Evolutionary conservation across 345 rosid genomes (phyloP).

Genomic region (Xanthoceras sorbifolium): DNA sequence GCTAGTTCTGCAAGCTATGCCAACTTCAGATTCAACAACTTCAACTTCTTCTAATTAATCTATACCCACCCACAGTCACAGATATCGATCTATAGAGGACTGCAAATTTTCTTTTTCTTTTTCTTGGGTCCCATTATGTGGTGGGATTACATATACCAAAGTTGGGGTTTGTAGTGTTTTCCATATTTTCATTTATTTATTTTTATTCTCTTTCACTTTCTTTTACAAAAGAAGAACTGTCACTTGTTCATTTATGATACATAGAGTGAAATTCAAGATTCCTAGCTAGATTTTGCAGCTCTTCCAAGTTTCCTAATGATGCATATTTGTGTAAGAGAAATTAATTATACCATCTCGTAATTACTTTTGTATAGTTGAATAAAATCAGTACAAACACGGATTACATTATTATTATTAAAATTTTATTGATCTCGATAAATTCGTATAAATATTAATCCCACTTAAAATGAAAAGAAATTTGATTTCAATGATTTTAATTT

Average conservation of each 20-base stretch:
- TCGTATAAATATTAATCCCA: too few relatives aligned
- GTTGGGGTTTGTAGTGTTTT: slow-evolving; percentile 3
- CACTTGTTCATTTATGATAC: slow-evolving; percentile 23
- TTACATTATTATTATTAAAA: too few relatives aligned
- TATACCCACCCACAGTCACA: not conserved
- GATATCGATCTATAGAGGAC: too few relatives aligned
- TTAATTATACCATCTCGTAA: too few relatives aligned
- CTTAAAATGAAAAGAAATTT: too few relatives aligned
- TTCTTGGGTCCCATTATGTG: not conserved
- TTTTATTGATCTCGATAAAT: too few relatives aligned
- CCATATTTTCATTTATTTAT: not conserved
- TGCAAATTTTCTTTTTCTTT: not conserved
- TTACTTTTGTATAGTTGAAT: too few relatives aligned
- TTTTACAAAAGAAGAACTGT: slow-evolving; percentile 27
- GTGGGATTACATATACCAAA: slow-evolving; percentile 7
- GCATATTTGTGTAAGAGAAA: not conserved
- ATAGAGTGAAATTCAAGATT: slow-evolving; percentile 27
- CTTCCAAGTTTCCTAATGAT: not conserved
- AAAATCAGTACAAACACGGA: too few relatives aligned
- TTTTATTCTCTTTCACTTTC: slow-evolving; percentile 1
- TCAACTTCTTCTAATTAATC: slow-evolving; percentile 35
- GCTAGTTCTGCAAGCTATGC: slow-evolving; percentile 35
- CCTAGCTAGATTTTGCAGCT: slow-evolving; percentile 23
- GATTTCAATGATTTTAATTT: too few relatives aligned
- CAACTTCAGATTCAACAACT: slow-evolving; percentile 37